These are phyloP conservation scores for Talaromyces sp. DNA, from an alignment of 2,329 filamentous ascomycete species.

Conservation along the genomic window DNA sequence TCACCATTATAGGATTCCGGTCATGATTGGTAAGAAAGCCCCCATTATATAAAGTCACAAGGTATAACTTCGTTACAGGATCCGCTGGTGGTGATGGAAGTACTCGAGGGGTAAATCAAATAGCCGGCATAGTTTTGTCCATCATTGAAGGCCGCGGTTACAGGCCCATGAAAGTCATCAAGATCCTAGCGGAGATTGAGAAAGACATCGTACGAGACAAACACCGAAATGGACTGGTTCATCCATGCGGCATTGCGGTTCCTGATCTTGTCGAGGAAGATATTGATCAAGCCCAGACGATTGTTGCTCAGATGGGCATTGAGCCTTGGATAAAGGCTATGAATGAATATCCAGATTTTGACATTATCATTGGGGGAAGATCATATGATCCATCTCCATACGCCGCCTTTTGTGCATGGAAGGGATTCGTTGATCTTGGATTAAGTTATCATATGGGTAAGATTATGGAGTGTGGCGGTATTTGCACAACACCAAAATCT, in stretches of 20 bases:
- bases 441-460: constrained; percentile 46
- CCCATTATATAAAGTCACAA: background rate
- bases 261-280: constrained; percentile 35
- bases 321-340: constrained; percentile 44
- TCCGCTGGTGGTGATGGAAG: constrained; percentile 47
- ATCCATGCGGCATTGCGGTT: constrained; percentile 40
- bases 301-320: constrained; percentile 45
- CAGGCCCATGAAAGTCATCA: constrained; percentile 21
- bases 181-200: constrained; percentile 39
- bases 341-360: constrained; percentile 32
- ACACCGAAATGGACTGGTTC: constrained; percentile 26
- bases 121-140: constrained; percentile 35
- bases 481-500: constrained; percentile 44
- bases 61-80: constrained; percentile 10
- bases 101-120: constrained; percentile 38
- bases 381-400: constrained; percentile 38
- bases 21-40: constrained; percentile 29
- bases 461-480: constrained; percentile 49
- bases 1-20: constrained; percentile 29
- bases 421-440: background rate
- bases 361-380: constrained; percentile 44
- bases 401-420: constrained; percentile 21
- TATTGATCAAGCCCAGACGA: constrained; percentile 32
- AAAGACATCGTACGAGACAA: constrained; percentile 29
- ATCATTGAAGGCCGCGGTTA: constrained; percentile 24